Evolutionary conservation across 495 filamentous ascomycete species (phyloP), one percentile per base, ranked within the genome.

Genomic region (Aspergillus saccharolyticus): DNA sequence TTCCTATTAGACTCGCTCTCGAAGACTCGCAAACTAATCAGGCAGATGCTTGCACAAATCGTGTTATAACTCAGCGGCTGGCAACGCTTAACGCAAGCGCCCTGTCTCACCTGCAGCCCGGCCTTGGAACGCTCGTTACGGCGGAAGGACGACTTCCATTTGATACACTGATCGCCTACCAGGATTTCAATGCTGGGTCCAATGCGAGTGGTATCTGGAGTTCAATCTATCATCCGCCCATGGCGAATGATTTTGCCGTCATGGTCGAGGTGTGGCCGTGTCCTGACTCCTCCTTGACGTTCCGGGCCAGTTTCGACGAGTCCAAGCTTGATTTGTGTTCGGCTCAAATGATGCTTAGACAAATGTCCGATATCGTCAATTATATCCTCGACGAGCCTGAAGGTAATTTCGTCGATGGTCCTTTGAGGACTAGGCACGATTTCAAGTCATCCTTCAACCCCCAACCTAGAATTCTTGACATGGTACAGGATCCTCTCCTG

Each of bases 1-100:
- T 91, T 0, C 89, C 89, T 1, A 84, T 85, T 60, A 52, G 63
- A 49, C 57, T 68, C 18, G 47, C 60, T n/a, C 21, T 65, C 6
- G 45, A 57, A 6, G 28, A 62, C 42, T 43, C 63, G 1, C 24
- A 56, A 2, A 52, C 55, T 17, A 33, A 59, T 16, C n/a, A 42
- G 17, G 25, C 16, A 14, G 55, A 53, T 7, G 3, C 25, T 9
- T 25, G 55, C 54, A 65, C 63, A 1, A 65, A 68, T 39, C 39
- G 55, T 10, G 59, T 61, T 47, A 52, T 66, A 21, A 48, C 55
- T 22, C 66, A 57, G 3, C 50, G 65, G 24, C 30, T 68, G 42
- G 42, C 66, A 28, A 58, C 54, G 0, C 59, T 63, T 9, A 65
- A 65, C 44, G 63, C 66, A 3, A 51, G 33, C 42, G 54, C 63